Evolutionary conservation across 768 basidiomycete genomes (phyloP).

Genomic region (Suillus alpinus): DNA sequence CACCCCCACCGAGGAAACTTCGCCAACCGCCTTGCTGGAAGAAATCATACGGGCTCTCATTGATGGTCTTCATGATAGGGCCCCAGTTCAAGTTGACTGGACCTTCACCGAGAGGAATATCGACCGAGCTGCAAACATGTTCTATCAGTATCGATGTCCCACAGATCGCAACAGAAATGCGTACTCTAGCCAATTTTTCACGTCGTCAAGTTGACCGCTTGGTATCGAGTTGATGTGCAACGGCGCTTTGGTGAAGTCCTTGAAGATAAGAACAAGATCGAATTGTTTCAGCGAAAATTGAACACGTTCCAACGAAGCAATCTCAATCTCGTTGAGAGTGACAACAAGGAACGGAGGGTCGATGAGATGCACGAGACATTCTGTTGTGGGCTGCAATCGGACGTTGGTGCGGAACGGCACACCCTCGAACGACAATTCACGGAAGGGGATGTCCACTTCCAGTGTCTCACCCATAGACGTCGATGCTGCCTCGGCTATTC

Average conservation of each 20-base stretch:
- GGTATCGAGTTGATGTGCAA: conserved; percentile 97
- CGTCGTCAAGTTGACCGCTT: conserved; percentile 86
- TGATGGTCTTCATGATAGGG: conserved; percentile 98
- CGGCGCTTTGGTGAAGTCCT: conserved; percentile 89
- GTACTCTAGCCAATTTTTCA: conserved; percentile 99
- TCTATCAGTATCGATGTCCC: neutral
- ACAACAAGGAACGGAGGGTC: conserved; percentile 96
- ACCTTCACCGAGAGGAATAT: conserved; percentile 93
- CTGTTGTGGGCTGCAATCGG: conserved; percentile 92
- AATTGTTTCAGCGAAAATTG: conserved; percentile 96
- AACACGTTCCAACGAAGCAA: conserved; percentile 94
- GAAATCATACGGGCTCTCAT: conserved; percentile 92
- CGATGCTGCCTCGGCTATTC: conserved; percentile 81
- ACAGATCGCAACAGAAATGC: conserved; percentile 26
- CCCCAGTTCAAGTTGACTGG: conserved; percentile 98
- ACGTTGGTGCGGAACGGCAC: conserved; percentile 96
- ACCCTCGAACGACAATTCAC: conserved; percentile 95
- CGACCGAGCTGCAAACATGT: conserved; percentile 73
- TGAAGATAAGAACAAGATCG: conserved; percentile 95
- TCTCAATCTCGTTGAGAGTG: conserved; percentile 91
- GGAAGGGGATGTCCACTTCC: conserved; percentile 95
- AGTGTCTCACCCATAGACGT: conserved; percentile 82
- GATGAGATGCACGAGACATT: conserved; percentile 92
- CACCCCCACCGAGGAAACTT: conserved; percentile 77
- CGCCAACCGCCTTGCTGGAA: conserved; percentile 96